A percentile compares a stretch with the other conserved stretches of the same genome.
phyloP scores from a whole-genome alignment of 768 basidiomycete genomes.

The Phlegmacium glaucopus region DNA sequence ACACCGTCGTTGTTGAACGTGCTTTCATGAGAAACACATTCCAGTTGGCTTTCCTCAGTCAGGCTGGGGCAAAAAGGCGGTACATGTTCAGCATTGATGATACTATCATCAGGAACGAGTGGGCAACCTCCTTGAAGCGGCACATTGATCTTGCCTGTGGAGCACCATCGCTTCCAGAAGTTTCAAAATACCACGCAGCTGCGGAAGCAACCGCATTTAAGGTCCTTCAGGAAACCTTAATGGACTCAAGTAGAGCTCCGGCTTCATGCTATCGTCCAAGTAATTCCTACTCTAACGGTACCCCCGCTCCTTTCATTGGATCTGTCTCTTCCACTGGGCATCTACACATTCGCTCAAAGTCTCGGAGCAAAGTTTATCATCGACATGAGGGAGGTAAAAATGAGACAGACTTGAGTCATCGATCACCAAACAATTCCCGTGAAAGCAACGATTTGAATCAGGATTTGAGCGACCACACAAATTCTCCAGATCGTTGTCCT shows the following conservation, averaged over 20 bases:
- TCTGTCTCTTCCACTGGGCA: slow-evolving; percentile 21
- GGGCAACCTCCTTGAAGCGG: slow-evolving; percentile 65
- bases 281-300: slow-evolving; percentile 14
- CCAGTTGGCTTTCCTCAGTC: slow-evolving; percentile 81
- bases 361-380: slow-evolving; percentile 67
- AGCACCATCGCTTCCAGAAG: slow-evolving; percentile 32
- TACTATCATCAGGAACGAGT: slow-evolving; percentile 68
- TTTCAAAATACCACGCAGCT: slow-evolving; percentile 56
- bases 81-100: slow-evolving; percentile 97
- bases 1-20: slow-evolving; percentile 76
- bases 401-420: slow-evolving; percentile 51
- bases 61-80: slow-evolving; percentile 64
- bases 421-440: slow-evolving; percentile 25
- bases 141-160: slow-evolving; percentile 54
- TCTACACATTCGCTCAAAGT: slow-evolving; percentile 59
- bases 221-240: slow-evolving; percentile 81
- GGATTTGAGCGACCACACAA: slow-evolving; percentile 18
- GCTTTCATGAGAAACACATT: slow-evolving; percentile 98
- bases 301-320: slow-evolving; percentile 6
- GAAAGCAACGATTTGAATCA: slow-evolving; percentile 23
- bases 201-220: slow-evolving; percentile 76
- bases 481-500: slow-evolving; percentile 21
- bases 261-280: slow-evolving; percentile 10
- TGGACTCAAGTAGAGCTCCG: slow-evolving; percentile 26
- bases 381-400: slow-evolving; percentile 60